phyloP scores from a whole-genome alignment of 2,329 filamentous ascomycete species.

The Exophiala sideris region DNA sequence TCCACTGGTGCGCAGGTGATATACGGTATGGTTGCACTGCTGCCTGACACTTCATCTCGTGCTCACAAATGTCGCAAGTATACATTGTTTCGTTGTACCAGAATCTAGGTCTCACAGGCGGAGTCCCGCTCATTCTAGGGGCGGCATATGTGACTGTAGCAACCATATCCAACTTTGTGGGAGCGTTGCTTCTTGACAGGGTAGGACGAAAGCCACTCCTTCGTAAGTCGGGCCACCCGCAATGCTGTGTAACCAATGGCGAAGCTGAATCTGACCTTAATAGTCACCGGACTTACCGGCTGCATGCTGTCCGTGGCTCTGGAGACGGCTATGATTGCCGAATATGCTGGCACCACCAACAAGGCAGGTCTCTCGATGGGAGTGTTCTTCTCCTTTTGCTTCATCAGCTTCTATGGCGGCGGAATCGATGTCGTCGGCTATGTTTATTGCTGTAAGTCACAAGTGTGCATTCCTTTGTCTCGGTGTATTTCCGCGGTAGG shows the following conservation, averaged over 20 bases:
- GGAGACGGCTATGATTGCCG: conserved; percentile 25
- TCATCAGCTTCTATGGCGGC: conserved; percentile 22
- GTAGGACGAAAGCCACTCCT: conserved; percentile 31
- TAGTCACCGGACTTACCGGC: conserved; percentile 19
- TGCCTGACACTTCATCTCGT: neutral
- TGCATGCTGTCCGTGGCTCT: conserved; percentile 22
- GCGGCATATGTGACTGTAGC: conserved; percentile 24
- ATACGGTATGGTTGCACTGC: conserved; percentile 34
- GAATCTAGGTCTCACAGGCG: conserved; percentile 20
- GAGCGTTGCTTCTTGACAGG: conserved; percentile 22
- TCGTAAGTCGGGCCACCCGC: conserved; percentile 18
- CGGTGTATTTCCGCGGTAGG: neutral
- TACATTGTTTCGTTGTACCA: conserved; percentile 22
- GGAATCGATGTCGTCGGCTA: conserved; percentile 23
- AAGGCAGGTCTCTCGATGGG: conserved; percentile 22
- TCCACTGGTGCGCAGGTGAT: conserved; percentile 23
- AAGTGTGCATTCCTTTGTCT: neutral
- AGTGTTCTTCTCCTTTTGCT: conserved; percentile 61
- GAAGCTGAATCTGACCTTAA: neutral
- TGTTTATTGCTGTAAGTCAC: conserved; percentile 22
- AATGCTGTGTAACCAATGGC: neutral
- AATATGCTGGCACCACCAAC: conserved; percentile 34
- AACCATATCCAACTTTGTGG: conserved; percentile 21
- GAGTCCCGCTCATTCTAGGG: conserved; percentile 19
- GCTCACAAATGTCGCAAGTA: conserved; percentile 9